These are phyloP conservation scores for Macrocybe gigantea DNA, from an alignment of 768 basidiomycete genomes.

Conservation along the genomic window DNA sequence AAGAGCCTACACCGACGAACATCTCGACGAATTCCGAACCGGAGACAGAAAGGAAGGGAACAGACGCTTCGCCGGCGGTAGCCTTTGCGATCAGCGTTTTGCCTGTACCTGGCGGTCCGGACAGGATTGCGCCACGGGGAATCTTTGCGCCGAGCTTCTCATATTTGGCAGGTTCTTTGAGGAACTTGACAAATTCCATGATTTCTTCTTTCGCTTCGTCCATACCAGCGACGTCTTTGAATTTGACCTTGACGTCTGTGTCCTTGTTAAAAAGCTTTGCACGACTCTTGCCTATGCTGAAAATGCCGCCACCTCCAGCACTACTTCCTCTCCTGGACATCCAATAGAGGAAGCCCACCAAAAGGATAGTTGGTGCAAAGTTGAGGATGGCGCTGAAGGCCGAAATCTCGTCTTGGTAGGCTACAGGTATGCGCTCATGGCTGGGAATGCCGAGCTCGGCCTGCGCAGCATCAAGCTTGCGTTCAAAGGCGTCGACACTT, in stretches of 20 bases:
- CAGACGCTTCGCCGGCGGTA: conserved; percentile 95
- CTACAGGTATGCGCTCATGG: conserved; percentile 92
- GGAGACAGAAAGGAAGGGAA: conserved; percentile 97
- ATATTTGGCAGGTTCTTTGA: conserved; percentile 93
- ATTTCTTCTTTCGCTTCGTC: conserved; percentile 99
- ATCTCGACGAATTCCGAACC: conserved; percentile 99
- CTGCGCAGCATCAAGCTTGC: conserved; percentile 92
- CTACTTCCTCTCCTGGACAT: conserved; percentile 69
- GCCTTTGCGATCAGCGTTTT: conserved; percentile 98
- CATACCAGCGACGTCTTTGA: conserved; percentile 98
- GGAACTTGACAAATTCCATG: conserved; percentile 99
- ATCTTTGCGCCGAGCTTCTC: conserved; percentile 98
- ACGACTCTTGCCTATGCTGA: conserved; percentile 93
- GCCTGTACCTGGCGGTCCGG: conserved; percentile 95
- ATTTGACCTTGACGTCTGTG: conserved; percentile 87
- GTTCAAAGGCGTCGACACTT: conserved; percentile 93
- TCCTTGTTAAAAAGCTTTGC: conserved; percentile 98
- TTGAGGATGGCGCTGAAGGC: conserved; percentile 76
- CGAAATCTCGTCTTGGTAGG: conserved; percentile 93
- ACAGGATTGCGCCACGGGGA: conserved; percentile 90
- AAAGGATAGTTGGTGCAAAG: conserved; percentile 91
- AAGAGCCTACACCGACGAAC: conserved; percentile 99
- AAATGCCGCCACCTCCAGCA: conserved; percentile 81
- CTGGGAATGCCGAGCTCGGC: conserved; percentile 87
- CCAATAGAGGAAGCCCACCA: conserved; percentile 87